Evolutionary conservation across 176 grass and related monocot genomes (phyloP), one percentile per base, ranked within the genome.

Genomic region (Paspalum notatum): DNA sequence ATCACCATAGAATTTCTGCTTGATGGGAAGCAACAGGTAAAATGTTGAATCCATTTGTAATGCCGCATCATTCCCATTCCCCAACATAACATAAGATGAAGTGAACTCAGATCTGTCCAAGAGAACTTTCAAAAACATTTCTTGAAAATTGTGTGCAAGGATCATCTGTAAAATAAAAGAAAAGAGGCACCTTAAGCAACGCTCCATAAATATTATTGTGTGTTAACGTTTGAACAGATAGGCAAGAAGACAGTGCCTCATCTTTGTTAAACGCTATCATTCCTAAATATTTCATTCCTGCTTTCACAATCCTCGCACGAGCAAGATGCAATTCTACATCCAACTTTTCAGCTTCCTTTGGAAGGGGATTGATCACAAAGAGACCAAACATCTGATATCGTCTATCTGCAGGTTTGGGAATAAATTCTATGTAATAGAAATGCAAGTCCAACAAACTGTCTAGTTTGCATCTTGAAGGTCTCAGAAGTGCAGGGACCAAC

Each of bases 61-160:
- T 18, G 41, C 66, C 73, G 72, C 18, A 52, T 38, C 72, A 67
- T 80, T 85, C 15, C 90, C 72, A 67, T 80, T 85, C 15, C 90
- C 83, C 66, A 93, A 94, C 40, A 65, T 48, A 87, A 98, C 54
- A 92, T 85, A 72, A 49, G 85, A 82, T 60, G 75, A 83, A 81
- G 20, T 75, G 68, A 92, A 98, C 63, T 94, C 86, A 61, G 87
- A 86, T 90, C 95, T 83, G 74, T 98, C 92, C 26, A 98, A 66
- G 59, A 98, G 87, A 73, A 94, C 49, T 64, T 94, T 98, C 79
- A 98, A 86, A 86, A 70, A 98, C 90, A 94, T 92, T 87, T 94
- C 95, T 88, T 98, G 95, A 71, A 98, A 98, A 80, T 89, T 83
- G 72, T 83, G 83, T 73, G 90, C 92, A 14, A 94, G 84, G 61